These are phyloP conservation scores for Trypanosoma brucei DNA, from an alignment of 208 protist genomes.

Conservation along the genomic window DNA sequence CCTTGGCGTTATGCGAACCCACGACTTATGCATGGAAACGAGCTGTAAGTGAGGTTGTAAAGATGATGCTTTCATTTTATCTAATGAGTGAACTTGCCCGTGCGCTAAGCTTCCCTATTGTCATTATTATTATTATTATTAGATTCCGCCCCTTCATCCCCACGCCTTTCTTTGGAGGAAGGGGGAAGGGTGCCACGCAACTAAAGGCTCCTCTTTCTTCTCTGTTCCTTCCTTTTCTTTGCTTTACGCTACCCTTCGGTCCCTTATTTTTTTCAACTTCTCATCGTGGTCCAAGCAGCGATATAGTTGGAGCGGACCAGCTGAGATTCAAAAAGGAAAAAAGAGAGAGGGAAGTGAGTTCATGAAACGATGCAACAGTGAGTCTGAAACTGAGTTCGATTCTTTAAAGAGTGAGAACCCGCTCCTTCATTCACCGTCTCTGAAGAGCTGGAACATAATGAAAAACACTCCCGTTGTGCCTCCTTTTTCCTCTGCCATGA, in stretches of 20 bases:
- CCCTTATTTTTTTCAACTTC: too few species aligned
- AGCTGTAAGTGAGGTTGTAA: background rate
- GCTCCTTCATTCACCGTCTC: background rate
- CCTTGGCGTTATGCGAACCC: background rate
- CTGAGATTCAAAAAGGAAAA: too few species aligned
- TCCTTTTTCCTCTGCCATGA: background rate
- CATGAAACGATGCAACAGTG: slow-evolving; percentile 19
- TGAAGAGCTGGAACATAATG: background rate
- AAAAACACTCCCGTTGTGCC: too few species aligned
- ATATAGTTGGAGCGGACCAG: too few species aligned
- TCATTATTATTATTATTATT: too few species aligned
- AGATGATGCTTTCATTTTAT: background rate
- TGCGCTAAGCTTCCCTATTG: background rate
- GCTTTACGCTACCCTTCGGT: too few species aligned
- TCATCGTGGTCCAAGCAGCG: too few species aligned
- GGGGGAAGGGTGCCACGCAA: too few species aligned
- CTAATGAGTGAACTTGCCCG: background rate
- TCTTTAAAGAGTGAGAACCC: slow-evolving; percentile 15
- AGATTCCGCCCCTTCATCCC: too few species aligned
- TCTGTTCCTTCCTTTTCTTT: too few species aligned
- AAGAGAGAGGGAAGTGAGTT: background rate
- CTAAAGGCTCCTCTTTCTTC: too few species aligned
- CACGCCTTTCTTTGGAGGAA: too few species aligned
- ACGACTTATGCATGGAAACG: background rate
- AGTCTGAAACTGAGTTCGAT: slow-evolving; percentile 21